A percentile compares a stretch with the other conserved stretches of the same genome.
Conservation (phyloP, 306 rosid species). For the Cucurbita ficifolia region DNA sequence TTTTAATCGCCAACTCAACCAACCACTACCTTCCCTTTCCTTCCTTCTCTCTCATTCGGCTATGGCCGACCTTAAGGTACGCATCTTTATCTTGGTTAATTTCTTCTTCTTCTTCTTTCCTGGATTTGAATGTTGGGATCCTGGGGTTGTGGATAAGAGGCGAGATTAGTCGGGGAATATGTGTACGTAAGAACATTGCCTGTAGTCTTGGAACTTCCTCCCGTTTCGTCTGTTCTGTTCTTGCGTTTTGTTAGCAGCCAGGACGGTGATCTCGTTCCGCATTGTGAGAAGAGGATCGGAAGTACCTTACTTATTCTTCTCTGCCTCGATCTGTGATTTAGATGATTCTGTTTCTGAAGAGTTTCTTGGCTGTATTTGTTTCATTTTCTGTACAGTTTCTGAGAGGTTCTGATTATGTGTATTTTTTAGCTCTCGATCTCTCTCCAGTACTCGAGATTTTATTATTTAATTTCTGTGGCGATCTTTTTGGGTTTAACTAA, state of each 20-base stretch:
- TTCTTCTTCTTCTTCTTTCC: background rate
- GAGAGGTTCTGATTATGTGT: background rate
- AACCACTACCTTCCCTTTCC: background rate
- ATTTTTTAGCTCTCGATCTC: background rate
- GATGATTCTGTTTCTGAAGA: background rate
- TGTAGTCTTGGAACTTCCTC: background rate
- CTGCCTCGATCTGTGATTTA: background rate
- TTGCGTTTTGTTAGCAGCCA: background rate
- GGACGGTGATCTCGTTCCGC: background rate
- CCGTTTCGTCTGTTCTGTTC: background rate
- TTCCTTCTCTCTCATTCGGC: background rate
- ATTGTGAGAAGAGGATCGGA: conserved; percentile 2
- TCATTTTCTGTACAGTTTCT: background rate
- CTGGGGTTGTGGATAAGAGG: background rate
- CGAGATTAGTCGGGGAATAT: background rate
- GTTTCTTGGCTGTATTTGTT: background rate
- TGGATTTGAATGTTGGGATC: background rate
- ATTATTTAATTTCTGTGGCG: background rate
- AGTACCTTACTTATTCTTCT: background rate
- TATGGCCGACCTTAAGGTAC: conserved; percentile 95
- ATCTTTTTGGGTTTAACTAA: background rate
- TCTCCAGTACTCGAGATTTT: background rate
- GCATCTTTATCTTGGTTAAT: background rate
- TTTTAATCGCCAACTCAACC: conserved; percentile 10
- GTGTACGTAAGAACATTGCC: background rate